Evolutionary conservation across 179 eudicot genomes (phyloP), one percentile per base, ranked within the genome.

Genomic region (Silene vulgaris): DNA sequence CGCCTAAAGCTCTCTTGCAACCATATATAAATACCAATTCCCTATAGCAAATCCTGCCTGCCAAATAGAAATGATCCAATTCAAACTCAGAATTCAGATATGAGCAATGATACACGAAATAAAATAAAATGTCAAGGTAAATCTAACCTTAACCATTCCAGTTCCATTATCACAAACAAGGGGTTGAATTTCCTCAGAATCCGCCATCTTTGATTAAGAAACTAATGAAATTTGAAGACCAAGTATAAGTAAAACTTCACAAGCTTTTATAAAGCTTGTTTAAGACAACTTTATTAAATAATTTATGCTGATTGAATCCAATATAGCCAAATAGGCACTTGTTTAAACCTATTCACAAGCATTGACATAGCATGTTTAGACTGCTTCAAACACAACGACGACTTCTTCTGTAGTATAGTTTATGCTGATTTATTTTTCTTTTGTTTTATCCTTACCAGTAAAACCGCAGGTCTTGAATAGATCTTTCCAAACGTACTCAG

Each of bases 21-120:
- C n/a, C n/a, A n/a, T n/a, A n/a, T n/a, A n/a, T n/a, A n/a, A n/a
- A n/a, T n/a, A n/a, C n/a, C n/a, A n/a, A n/a, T n/a, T n/a, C n/a
- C n/a, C n/a, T n/a, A n/a, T n/a, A 35, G 96, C 96, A 83, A 90
- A 89, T 8, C 96, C 96, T 79, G 91, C 90, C 95, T 88, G 80
- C 56, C 19, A 75, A 61, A 28, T 20, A 75, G 9, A 29, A 66
- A 69, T 8, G 28, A 70, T 16, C 12, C 59, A 52, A 26, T 28
- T 62, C 23, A 29, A 48, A 40, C 4, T 19, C 7, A 3, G 66
- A 11, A 61, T 28, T 61, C n/a, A 2, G 37, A 21, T 28, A 3
- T 20, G 30, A 16, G 21, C 40, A 71, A 21, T 14, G n/a, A 23
- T 1, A 23, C 19, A 59, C 32, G n/a, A 11, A 45, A 1, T 7